Evolutionary conservation across 306 rosid genomes (phyloP), one percentile per base, ranked within the genome.

Genomic region (Carpinus fangiana): DNA sequence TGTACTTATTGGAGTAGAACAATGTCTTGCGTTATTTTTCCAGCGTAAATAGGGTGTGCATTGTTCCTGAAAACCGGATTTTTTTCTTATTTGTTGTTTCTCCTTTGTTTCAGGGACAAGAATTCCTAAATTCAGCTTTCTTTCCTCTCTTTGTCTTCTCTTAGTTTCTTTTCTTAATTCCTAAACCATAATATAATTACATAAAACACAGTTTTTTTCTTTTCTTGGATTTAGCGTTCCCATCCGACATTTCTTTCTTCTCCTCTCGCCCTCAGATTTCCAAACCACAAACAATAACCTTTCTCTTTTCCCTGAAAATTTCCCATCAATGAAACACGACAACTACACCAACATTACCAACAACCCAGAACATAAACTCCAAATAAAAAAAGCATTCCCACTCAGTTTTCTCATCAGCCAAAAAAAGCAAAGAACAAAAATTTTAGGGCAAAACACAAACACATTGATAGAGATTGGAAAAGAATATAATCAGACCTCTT

Each of bases 401-500:
- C 71, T 17, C 50, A 66, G 3, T 36, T 16, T 3, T 34, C 46
- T 18, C 46, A 28, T 28, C 55, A 36, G 21, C 36, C 8, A 82
- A 53, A 23, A 26, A 72, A 41, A 71, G 64, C 34, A 53, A n/a
- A 45, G 34, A 48, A 28, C 12, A 26, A 20, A 36, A 36, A 14
- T 34, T 36, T 50, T 9, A 70, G 7, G 8, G 0, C 0, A 48
- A 46, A 52, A 16, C 2, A 21, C 2, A 16, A 12, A 12, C 3
- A 53, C 31, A 3, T 7, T 12, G 21, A 41, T 17, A 12, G 9
- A 21, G 18, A 70, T 6, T 23, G 2, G 11, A 56, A 64, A 77
- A 18, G 31, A 1, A 7, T 5, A 2, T 5, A 2, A 26, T 21
- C 46, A 14, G 77, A 91, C 93, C 87, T 77, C 41, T 81, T 61